Evolutionary conservation across 768 basidiomycete genomes (phyloP).

Genomic region (Auricularia cornea): DNA sequence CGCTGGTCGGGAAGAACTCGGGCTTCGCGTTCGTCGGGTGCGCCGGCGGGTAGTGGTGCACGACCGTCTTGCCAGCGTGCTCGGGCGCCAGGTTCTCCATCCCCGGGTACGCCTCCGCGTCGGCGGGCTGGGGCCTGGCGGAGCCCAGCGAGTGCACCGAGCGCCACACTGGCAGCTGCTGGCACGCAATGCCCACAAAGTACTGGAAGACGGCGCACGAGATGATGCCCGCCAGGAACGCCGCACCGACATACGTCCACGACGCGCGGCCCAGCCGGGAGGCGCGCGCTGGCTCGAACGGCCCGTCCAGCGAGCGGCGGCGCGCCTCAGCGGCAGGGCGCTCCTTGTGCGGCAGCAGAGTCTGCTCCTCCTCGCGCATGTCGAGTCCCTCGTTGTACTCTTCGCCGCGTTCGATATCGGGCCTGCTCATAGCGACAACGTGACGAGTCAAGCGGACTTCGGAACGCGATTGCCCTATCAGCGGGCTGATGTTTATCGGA

Average conservation of each 20-base stretch:
- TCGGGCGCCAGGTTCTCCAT: conserved; percentile 40
- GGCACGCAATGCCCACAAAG: conserved; percentile 33
- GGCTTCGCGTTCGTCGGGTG: conserved; percentile 67
- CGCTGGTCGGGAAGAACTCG: conserved; percentile 63
- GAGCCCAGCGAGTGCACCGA: no score
- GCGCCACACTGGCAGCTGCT: conserved; percentile 5
- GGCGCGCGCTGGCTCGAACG: conserved; percentile 17
- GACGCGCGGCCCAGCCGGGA: conserved; percentile 6
- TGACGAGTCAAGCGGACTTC: no score
- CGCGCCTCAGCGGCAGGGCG: conserved; percentile 1
- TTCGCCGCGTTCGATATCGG: conserved; percentile 5
- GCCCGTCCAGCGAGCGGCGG: conserved; percentile 5
- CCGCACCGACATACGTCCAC: conserved; percentile 31
- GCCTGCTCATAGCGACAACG: not conserved
- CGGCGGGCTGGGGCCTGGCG: not conserved
- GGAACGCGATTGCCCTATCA: no score
- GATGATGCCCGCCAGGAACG: conserved; percentile 47
- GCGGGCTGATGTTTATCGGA: no score
- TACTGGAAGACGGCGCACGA: conserved; percentile 44
- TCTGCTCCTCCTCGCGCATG: conserved; percentile 22
- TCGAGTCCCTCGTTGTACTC: conserved; percentile 5
- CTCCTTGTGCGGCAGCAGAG: conserved; percentile 26
- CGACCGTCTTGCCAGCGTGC: conserved; percentile 62
- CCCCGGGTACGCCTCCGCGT: conserved; percentile 18
- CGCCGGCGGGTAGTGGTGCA: conserved; percentile 62